These are phyloP conservation scores for Phaeosphaeria sp. DNA, from an alignment of 2,329 filamentous ascomycete genomes.

Conservation along the genomic window DNA sequence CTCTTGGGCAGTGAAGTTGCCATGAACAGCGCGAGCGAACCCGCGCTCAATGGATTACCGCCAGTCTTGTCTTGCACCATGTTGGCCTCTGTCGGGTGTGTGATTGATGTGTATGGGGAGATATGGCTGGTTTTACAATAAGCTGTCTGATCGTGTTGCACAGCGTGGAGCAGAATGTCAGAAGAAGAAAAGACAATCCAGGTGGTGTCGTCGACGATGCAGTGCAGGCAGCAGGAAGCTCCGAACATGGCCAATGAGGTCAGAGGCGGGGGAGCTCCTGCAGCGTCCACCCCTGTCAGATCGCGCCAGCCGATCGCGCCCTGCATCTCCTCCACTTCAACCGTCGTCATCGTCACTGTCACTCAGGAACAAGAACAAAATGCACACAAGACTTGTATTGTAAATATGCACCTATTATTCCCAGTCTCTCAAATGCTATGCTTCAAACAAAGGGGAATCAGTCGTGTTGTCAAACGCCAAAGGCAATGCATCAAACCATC, in stretches of 20 bases:
- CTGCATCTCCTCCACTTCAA: background rate
- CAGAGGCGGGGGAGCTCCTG: slow-evolving; percentile 23
- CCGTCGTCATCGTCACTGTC: background rate
- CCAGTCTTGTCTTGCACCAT: slow-evolving; percentile 40
- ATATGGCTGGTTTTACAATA: background rate
- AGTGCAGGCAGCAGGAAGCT: slow-evolving; percentile 12
- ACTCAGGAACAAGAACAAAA: background rate
- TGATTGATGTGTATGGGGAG: background rate
- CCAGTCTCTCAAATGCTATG: slow-evolving; percentile 3
- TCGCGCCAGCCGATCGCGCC: background rate
- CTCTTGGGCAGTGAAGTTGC: slow-evolving; percentile 51
- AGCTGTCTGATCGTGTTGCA: background rate
- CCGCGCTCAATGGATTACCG: slow-evolving; percentile 53
- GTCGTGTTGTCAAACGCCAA: slow-evolving; percentile 30
- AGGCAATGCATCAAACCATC: slow-evolving; percentile 32
- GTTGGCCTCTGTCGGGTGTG: background rate
- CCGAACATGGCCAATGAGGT: slow-evolving; percentile 24
- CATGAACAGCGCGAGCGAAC: slow-evolving; percentile 53
- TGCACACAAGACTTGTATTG: background rate
- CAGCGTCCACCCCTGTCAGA: slow-evolving; percentile 1
- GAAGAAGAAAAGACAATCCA: background rate
- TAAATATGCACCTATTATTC: background rate
- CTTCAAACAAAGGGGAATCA: slow-evolving; percentile 32
- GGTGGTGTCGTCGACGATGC: background rate
- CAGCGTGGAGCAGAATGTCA: background rate